These are phyloP conservation scores for Metschnikowia baotianmanensis DNA, from an alignment of 805 yeast species.

Conservation along the genomic window DNA sequence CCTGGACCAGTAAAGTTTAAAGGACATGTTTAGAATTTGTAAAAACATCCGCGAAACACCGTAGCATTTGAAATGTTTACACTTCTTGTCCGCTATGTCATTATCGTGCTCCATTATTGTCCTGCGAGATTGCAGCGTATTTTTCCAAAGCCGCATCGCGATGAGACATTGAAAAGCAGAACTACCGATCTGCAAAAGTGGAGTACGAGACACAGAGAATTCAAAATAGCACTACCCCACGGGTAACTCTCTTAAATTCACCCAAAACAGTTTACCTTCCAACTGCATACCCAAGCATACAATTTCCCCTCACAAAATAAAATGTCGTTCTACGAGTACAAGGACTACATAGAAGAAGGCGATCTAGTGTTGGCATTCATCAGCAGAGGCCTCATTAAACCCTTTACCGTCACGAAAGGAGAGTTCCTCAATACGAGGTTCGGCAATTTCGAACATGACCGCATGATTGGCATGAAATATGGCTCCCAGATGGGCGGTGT, in stretches of 20 bases:
- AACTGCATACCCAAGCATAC: background rate
- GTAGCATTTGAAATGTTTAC: too few species aligned
- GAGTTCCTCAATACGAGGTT: conserved; percentile 76
- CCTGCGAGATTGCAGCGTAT: too few species aligned
- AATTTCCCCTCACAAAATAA: background rate
- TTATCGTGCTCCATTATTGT: too few species aligned
- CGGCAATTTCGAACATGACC: conserved; percentile 82
- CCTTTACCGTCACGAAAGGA: conserved; percentile 59
- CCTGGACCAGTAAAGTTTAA: too few species aligned
- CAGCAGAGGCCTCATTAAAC: conserved; percentile 75
- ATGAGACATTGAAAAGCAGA: background rate
- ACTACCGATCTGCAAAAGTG: background rate
- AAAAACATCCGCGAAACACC: too few species aligned
- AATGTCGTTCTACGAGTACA: conserved; percentile 57
- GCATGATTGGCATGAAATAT: conserved; percentile 75
- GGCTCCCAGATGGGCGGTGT: conserved; percentile 83
- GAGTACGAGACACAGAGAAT: too few species aligned
- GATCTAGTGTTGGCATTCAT: conserved; percentile 86
- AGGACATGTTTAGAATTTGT: too few species aligned
- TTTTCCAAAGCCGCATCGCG: conserved; percentile 4
- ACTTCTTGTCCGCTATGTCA: too few species aligned
- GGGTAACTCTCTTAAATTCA: too few species aligned
- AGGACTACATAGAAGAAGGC: conserved; percentile 73
- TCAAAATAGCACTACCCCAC: too few species aligned
- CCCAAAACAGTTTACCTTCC: background rate